Conservation (phyloP, 768 basidiomycete species). For the Lactarius vividus region DNA sequence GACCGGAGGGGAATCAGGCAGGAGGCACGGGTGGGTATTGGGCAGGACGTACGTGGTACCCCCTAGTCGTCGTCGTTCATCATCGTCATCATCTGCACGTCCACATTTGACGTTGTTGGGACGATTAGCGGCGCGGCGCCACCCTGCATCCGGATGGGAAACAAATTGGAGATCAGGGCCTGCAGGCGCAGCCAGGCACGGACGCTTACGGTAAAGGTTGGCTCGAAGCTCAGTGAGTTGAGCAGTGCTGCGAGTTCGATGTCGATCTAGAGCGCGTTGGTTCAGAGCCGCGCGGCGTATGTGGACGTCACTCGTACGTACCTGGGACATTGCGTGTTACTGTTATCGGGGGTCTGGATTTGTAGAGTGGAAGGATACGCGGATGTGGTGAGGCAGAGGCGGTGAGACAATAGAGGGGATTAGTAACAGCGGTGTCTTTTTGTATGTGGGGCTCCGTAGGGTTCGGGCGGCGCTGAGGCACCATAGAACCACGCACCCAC, state of each 20-base stretch:
- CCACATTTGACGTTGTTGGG: not conserved
- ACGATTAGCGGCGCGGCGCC: not conserved
- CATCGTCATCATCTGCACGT: slow-evolving; percentile 7
- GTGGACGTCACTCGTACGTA: not conserved
- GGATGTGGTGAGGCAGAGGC: not conserved
- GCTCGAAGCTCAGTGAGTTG: slow-evolving; percentile 17
- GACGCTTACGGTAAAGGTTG: slow-evolving; percentile 5
- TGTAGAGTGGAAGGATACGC: not conserved
- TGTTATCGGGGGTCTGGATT: not conserved
- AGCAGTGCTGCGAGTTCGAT: slow-evolving; percentile 25
- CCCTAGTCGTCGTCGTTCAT: slow-evolving; percentile 15
- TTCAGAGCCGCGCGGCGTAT: not conserved
- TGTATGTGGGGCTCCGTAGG: slow-evolving; percentile 9
- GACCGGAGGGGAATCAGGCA: too few relatives aligned
- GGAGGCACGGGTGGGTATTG: not conserved
- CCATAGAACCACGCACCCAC: slow-evolving; percentile 9
- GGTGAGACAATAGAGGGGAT: not conserved
- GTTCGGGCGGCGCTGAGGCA: slow-evolving; percentile 1
- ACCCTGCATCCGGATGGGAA: not conserved
- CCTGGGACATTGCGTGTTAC: not conserved
- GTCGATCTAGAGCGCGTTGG: slow-evolving; percentile 11
- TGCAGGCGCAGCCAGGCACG: not conserved
- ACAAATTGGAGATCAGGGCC: not conserved
- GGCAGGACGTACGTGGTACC: slow-evolving; percentile 17
- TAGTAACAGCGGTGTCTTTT: slow-evolving; percentile 3